Evolutionary conservation across 768 basidiomycete species (phyloP).

Genomic region (Postia placenta): DNA sequence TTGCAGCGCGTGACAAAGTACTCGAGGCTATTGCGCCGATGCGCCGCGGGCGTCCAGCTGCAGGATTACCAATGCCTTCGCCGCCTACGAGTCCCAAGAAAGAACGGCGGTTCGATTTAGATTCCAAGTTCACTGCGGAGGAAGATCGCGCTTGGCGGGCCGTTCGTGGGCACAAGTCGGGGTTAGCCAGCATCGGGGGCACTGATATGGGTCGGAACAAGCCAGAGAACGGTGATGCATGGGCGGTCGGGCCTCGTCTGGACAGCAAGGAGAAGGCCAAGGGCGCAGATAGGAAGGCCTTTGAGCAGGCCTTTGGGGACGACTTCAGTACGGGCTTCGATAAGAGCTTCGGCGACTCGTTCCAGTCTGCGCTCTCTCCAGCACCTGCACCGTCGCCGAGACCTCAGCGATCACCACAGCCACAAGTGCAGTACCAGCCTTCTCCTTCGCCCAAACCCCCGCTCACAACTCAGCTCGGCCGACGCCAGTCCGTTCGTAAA

Average conservation of each 20-base stretch:
- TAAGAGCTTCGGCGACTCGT: constrained; percentile 56
- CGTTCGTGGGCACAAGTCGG: constrained; percentile 22
- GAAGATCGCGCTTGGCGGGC: constrained; percentile 23
- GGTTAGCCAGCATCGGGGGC: constrained; percentile 15
- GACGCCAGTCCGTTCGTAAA: constrained; percentile 21
- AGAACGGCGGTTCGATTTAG: constrained; percentile 12
- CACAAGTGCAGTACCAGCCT: constrained; percentile 6
- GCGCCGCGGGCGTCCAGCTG: constrained; percentile 59
- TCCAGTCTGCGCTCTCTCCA: constrained; percentile 28
- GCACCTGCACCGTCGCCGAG: constrained; percentile 15
- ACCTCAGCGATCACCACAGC: constrained; percentile 9
- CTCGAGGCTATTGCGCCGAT: constrained; percentile 76
- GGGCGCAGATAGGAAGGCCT: constrained; percentile 1
- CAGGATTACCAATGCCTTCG: constrained; percentile 13
- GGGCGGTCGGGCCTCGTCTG: constrained; percentile 15
- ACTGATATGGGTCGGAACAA: constrained; percentile 9
- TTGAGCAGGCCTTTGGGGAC: constrained; percentile 16
- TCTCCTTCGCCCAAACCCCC: constrained; percentile 21
- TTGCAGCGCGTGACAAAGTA: constrained; percentile 71
- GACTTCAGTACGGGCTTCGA: constrained; percentile 19
- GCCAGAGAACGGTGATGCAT: constrained; percentile 24
- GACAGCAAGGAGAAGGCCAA: constrained; percentile 10
- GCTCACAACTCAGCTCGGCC: constrained; percentile 5
- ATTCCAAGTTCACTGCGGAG: constrained; percentile 23
- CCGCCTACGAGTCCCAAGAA: constrained; percentile 24